Evolutionary conservation across 139 green algal species (phyloP).

Genomic region (Trebouxia sp.): DNA sequence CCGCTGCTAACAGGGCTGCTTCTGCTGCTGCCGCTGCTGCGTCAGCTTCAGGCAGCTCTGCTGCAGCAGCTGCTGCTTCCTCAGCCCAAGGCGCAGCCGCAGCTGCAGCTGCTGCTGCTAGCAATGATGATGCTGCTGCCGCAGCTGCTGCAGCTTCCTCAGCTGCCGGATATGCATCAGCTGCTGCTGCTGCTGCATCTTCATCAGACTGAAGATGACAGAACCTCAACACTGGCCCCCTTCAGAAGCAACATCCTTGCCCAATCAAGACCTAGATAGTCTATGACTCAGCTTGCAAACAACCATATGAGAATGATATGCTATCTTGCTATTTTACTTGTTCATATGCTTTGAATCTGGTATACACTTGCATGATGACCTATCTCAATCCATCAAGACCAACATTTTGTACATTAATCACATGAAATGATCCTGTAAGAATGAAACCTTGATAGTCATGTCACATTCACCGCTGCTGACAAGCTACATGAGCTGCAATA

Average conservation of each 20-base stretch:
- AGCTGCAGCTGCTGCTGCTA: neutral
- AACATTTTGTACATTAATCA: too few relatives aligned
- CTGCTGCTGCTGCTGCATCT: neutral
- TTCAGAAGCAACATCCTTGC: too few relatives aligned
- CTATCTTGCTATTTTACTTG: too few relatives aligned
- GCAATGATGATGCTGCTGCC: neutral
- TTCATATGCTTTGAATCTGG: too few relatives aligned
- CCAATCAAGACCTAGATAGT: too few relatives aligned
- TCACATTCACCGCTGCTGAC: neutral
- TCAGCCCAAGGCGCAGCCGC: neutral
- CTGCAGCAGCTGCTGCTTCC: neutral
- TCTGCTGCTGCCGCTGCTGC: neutral
- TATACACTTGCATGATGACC: too few relatives aligned
- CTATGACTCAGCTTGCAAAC: too few relatives aligned
- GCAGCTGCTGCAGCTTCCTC: conserved; percentile 3
- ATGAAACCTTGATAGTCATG: too few relatives aligned
- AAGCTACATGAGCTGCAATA: neutral
- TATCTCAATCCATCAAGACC: too few relatives aligned
- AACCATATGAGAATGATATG: too few relatives aligned
- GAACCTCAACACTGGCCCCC: too few relatives aligned
- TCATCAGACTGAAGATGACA: neutral
- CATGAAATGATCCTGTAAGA: too few relatives aligned
- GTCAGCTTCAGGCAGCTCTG: neutral
- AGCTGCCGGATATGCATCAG: neutral
- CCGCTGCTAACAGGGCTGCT: neutral